These are phyloP conservation scores for Podaxis pistillaris DNA, from an alignment of 768 basidiomycete species.

Conservation along the genomic window DNA sequence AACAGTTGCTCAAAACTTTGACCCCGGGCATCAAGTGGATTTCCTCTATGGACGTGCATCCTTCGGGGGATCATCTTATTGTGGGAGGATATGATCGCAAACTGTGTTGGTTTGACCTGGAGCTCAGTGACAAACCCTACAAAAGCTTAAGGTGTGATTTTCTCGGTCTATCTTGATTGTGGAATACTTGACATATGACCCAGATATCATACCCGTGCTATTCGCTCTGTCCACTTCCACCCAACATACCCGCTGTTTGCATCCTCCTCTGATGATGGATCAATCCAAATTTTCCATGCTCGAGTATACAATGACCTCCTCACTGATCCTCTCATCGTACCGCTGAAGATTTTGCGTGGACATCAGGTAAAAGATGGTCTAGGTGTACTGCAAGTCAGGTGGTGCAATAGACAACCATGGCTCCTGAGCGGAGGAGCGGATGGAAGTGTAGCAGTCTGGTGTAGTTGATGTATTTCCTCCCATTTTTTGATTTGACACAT, in stretches of 20 bases:
- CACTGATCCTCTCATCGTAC: slow-evolving; percentile 97
- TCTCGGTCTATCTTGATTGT: slow-evolving; percentile 5
- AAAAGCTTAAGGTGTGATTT: slow-evolving; percentile 81
- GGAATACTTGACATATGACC: neutral
- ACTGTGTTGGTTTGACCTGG: slow-evolving; percentile 98
- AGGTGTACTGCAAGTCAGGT: slow-evolving; percentile 87
- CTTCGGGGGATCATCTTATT: slow-evolving; percentile 93
- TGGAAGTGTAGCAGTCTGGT: slow-evolving; percentile 87
- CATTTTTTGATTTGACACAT: neutral
- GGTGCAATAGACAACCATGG: slow-evolving; percentile 92
- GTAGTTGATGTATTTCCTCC: slow-evolving; percentile 44
- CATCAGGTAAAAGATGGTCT: slow-evolving; percentile 83
- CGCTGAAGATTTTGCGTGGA: slow-evolving; percentile 93
- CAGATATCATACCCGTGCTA: slow-evolving; percentile 92
- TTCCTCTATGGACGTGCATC: slow-evolving; percentile 95
- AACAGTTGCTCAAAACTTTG: slow-evolving; percentile 91
- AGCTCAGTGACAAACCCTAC: slow-evolving; percentile 95
- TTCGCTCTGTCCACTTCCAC: slow-evolving; percentile 92
- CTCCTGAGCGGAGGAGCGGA: slow-evolving; percentile 91
- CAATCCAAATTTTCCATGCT: slow-evolving; percentile 95
- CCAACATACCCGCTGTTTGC: slow-evolving; percentile 94
- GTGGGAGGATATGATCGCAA: slow-evolving; percentile 98
- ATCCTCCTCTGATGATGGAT: slow-evolving; percentile 94
- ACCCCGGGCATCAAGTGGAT: slow-evolving; percentile 97
- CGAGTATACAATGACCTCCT: slow-evolving; percentile 93